Evolutionary conservation across 495 filamentous ascomycete genomes (phyloP).

Genomic region (Collariella sp.): DNA sequence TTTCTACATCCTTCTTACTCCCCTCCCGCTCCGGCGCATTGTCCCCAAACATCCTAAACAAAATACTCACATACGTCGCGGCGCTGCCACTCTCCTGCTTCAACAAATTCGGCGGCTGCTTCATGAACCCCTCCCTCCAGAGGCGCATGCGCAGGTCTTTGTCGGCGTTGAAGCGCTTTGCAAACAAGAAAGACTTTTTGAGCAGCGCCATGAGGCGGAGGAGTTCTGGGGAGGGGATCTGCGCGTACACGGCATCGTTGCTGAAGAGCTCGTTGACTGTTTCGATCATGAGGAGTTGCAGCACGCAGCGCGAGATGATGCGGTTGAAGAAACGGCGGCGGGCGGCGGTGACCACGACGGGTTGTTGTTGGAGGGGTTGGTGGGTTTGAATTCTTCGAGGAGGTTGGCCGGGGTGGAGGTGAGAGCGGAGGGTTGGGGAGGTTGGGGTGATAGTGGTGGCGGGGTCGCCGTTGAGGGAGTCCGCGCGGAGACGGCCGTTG

Average conservation of each 20-base stretch:
- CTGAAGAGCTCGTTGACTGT: slow-evolving; percentile 97
- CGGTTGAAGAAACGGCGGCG: slow-evolving; percentile 97
- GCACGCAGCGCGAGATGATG: slow-evolving; percentile 97
- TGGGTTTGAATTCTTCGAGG: slow-evolving; percentile 84
- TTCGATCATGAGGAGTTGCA: slow-evolving; percentile 98
- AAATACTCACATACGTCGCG: slow-evolving; percentile 84
- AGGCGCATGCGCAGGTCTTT: slow-evolving; percentile 90
- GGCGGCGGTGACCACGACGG: slow-evolving; percentile 82
- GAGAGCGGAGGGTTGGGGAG: slow-evolving; percentile 15
- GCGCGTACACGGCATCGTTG: slow-evolving; percentile 87
- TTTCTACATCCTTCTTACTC: slow-evolving; percentile 72
- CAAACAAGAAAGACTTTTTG: slow-evolving; percentile 92
- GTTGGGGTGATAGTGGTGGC: slow-evolving; percentile 10
- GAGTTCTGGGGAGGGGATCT: slow-evolving; percentile 82
- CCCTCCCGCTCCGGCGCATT: slow-evolving; percentile 70
- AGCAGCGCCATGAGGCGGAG: slow-evolving; percentile 86
- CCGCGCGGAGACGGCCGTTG: slow-evolving; percentile 18
- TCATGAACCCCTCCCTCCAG: slow-evolving; percentile 99
- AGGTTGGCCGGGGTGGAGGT: slow-evolving; percentile 17
- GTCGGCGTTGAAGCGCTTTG: slow-evolving; percentile 93
- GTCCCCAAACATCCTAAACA: slow-evolving; percentile 95
- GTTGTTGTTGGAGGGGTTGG: slow-evolving; percentile 70
- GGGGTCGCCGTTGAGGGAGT: slow-evolving; percentile 26
- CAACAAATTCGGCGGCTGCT: slow-evolving; percentile 94
- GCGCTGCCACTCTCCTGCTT: slow-evolving; percentile 95